Percentiles rank a stretch among this genome's conserved stretches.
These are phyloP conservation scores for Leccinum subgranulosum DNA, from an alignment of 768 basidiomycete species.

Conservation along the genomic window DNA sequence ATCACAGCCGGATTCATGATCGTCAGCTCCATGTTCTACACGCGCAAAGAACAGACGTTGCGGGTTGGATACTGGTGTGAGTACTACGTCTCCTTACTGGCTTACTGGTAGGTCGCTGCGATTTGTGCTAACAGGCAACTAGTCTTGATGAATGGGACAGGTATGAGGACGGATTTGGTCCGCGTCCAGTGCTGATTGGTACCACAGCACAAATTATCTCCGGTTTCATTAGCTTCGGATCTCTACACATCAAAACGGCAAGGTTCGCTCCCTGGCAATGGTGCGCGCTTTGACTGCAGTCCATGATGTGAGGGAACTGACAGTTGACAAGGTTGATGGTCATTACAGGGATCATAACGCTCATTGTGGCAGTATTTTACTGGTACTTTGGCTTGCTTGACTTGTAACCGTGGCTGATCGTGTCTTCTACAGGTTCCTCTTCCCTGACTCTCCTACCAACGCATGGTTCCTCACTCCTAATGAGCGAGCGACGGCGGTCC, in stretches of 20 bases:
- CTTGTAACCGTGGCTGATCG: neutral
- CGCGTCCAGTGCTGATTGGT: slow-evolving; percentile 4
- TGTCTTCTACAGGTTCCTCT: slow-evolving; percentile 47
- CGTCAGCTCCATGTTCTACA: slow-evolving; percentile 78
- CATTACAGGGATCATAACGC: slow-evolving; percentile 61
- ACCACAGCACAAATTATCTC: slow-evolving; percentile 64
- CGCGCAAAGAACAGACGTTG: slow-evolving; percentile 63
- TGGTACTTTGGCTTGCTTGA: slow-evolving; percentile 40
- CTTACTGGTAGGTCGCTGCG: neutral
- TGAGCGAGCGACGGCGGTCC: slow-evolving; percentile 64
- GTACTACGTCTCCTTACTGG: slow-evolving; percentile 20
- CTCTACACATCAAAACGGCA: slow-evolving; percentile 55
- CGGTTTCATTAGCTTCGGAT: slow-evolving; percentile 70
- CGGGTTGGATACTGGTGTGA: slow-evolving; percentile 78
- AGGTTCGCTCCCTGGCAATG: slow-evolving; percentile 75
- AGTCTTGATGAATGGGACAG: slow-evolving; percentile 78
- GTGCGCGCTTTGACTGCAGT: slow-evolving; percentile 28
- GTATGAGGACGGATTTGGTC: slow-evolving; percentile 25
- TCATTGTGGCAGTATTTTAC: slow-evolving; percentile 49
- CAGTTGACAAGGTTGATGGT: slow-evolving; percentile 54
- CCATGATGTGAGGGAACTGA: neutral
- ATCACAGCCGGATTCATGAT: slow-evolving; percentile 79
- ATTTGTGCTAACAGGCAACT: neutral
- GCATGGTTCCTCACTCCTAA: slow-evolving; percentile 70
- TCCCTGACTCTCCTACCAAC: slow-evolving; percentile 72